These are phyloP conservation scores for Mycoemilia scoparia DNA, from an alignment of 192 early-diverging fungal species.

Conservation along the genomic window DNA sequence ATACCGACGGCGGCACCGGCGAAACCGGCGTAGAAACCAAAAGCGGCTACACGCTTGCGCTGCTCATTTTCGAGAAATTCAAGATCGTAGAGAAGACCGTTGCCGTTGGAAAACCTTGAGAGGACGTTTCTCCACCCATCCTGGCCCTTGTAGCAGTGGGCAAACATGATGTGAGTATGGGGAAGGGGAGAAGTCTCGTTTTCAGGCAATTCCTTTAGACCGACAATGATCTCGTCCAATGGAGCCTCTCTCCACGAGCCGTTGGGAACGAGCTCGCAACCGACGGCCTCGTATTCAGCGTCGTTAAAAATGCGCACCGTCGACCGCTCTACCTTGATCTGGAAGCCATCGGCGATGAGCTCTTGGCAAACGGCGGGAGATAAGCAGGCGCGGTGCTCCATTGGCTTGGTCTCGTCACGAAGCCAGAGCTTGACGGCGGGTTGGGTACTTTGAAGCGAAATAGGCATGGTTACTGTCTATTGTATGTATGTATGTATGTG, in stretches of 20 bases:
- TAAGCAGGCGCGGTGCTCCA: conserved; percentile 85
- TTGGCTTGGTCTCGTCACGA: conserved; percentile 92
- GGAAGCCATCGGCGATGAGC: conserved; percentile 57
- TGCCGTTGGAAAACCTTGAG: conserved; percentile 61
- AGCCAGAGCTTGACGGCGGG: conserved; percentile 62
- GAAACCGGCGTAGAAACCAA: conserved; percentile 93
- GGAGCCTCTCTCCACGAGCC: conserved; percentile 79
- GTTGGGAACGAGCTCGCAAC: conserved; percentile 58
- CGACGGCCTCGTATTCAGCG: conserved; percentile 67
- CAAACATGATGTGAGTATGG: conserved; percentile 95
- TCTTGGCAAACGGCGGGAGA: conserved; percentile 69
- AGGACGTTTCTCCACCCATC: conserved; percentile 85
- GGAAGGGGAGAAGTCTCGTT: conserved; percentile 72
- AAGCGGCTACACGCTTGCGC: conserved; percentile 86
- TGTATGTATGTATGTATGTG: too few relatives aligned
- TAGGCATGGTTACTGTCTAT: too few relatives aligned
- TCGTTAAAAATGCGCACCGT: conserved; percentile 74
- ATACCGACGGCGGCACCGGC: conserved; percentile 83
- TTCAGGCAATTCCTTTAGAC: conserved; percentile 93
- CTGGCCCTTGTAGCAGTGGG: conserved; percentile 95
- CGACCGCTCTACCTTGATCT: conserved; percentile 77
- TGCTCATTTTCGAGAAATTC: conserved; percentile 79
- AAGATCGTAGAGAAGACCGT: conserved; percentile 77
- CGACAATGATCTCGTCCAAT: conserved; percentile 79
- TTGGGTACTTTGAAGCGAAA: too few relatives aligned